Evolutionary conservation across 805 yeast species (phyloP), one percentile per base, ranked within the genome.

Genomic region (Ogataea sp.): DNA sequence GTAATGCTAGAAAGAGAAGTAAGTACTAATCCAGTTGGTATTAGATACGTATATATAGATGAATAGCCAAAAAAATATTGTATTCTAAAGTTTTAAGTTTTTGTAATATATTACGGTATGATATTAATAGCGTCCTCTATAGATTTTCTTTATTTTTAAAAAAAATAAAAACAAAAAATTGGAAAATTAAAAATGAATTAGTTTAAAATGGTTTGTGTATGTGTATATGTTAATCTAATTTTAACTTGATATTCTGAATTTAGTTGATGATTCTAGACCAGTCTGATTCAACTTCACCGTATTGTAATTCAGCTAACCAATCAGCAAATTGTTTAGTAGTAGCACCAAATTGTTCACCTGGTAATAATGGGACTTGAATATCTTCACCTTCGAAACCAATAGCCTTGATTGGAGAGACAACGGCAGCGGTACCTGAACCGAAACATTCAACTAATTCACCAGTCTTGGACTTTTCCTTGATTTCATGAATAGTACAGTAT

Each of bases 401-500:
- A 53, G 74, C 83, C 63, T 83, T 79, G 57, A 90, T 87, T 51
- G 97, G 97, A 28, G 95, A 79, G 34, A 93, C 97, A 56, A 90
- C 79, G 33, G 97, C 97, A 44, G 98, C 97, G 41, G 98, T 90
- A 55, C 98, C 98, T 17, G 96, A 70, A 51, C 97, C 97, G 55
- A 90, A 90, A 17, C 96, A 95, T 71, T 93, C 98, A 8, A 89
- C 75, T 52, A 90, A 72, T 58, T 84, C 82, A 44, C 96, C 95
- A 61, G 80, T 76, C 37, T 64, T 68, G 35, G 96, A 83, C 51
- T 78, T 78, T 53, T 83, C 86, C 37, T 70, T 75, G 42, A 90
- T 84, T 67, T 90, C 97, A 46, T 62, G 57, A 49, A 93, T 88
- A 46, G 93, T 73, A 65, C 70, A 83, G 62, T 79, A 76, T 65